phyloP scores from a whole-genome alignment of 2,329 filamentous ascomycete genomes.

The Lasiodiplodia sp. region DNA sequence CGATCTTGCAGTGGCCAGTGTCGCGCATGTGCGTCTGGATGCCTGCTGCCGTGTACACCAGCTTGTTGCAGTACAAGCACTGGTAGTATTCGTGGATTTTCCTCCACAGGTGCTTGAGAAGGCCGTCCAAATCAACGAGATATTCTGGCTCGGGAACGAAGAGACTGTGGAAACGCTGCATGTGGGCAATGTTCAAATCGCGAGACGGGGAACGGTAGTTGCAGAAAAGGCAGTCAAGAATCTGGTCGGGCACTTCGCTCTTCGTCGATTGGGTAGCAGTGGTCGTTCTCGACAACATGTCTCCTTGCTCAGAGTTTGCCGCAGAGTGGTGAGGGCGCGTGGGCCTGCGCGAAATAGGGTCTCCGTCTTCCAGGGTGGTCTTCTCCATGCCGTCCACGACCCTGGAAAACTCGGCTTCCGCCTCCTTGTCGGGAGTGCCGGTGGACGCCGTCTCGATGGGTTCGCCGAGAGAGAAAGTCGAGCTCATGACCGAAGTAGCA shows the following conservation, averaged over 20 bases:
- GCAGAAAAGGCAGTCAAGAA: conserved; percentile 82
- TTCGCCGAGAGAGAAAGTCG: conserved; percentile 88
- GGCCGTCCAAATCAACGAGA: conserved; percentile 80
- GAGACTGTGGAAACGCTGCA: conserved; percentile 93
- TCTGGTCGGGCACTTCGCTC: conserved; percentile 41
- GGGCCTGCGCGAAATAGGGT: conserved; percentile 51
- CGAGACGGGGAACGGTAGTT: conserved; percentile 81
- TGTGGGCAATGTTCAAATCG: conserved; percentile 81
- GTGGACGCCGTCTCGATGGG: conserved; percentile 65
- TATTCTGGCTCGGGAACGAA: conserved; percentile 92
- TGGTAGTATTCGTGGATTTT: conserved; percentile 83
- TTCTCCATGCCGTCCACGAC: conserved; percentile 81
- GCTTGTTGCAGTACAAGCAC: conserved; percentile 87
- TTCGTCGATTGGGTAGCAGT: conserved; percentile 44
- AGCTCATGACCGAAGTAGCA: conserved; percentile 83
- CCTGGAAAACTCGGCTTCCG: conserved; percentile 76
- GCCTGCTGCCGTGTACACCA: conserved; percentile 78
- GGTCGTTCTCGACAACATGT: conserved; percentile 45
- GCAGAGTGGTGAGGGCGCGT: conserved; percentile 48
- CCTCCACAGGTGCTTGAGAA: conserved; percentile 78
- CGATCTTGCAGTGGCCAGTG: conserved; percentile 95
- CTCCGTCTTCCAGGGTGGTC: conserved; percentile 61
- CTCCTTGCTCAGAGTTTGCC: conserved; percentile 42
- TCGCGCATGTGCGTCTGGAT: conserved; percentile 98
- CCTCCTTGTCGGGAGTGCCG: conserved; percentile 66